Evolutionary conservation across 2,329 filamentous ascomycete genomes (phyloP).

Genomic region (Bipolaris victoriae): DNA sequence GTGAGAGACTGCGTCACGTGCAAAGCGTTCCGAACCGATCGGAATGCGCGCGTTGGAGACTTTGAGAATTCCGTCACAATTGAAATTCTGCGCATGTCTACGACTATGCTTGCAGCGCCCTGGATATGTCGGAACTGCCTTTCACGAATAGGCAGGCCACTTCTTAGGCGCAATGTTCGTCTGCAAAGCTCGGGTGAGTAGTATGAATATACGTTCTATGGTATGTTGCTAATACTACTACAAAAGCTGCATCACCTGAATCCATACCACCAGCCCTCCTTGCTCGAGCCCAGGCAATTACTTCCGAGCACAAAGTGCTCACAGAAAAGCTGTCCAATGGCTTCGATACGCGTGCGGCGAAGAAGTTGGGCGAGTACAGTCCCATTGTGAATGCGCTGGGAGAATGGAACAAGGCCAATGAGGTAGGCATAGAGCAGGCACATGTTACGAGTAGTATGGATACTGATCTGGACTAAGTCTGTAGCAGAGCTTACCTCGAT

Average conservation of each 20-base stretch:
- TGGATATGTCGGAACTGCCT: constrained; percentile 59
- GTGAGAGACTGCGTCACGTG: constrained; percentile 33
- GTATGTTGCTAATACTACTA: constrained; percentile 14
- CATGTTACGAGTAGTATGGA: constrained; percentile 1
- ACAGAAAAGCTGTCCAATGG: constrained; percentile 58
- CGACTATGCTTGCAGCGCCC: constrained; percentile 48
- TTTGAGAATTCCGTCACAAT: constrained; percentile 14
- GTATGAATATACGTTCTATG: background rate
- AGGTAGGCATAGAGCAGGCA: constrained; percentile 50
- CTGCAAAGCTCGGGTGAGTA: constrained; percentile 39
- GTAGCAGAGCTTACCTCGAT: constrained; percentile 75
- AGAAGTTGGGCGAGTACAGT: constrained; percentile 63
- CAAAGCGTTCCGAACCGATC: constrained; percentile 22
- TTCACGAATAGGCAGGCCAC: constrained; percentile 46
- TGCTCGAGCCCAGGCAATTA: constrained; percentile 60
- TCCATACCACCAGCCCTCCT: constrained; percentile 62
- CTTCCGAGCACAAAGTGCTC: constrained; percentile 62
- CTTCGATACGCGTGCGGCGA: constrained; percentile 64
- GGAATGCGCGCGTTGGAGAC: constrained; percentile 30
- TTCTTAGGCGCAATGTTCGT: constrained; percentile 34
- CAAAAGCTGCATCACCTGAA: constrained; percentile 31
- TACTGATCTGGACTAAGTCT: constrained; percentile 51
- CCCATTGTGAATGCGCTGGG: constrained; percentile 59
- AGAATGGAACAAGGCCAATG: constrained; percentile 64
- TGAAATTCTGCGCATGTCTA: constrained; percentile 6